Conservation (phyloP, 805 yeast species). For the Starmerella gropengiesseri region DNA sequence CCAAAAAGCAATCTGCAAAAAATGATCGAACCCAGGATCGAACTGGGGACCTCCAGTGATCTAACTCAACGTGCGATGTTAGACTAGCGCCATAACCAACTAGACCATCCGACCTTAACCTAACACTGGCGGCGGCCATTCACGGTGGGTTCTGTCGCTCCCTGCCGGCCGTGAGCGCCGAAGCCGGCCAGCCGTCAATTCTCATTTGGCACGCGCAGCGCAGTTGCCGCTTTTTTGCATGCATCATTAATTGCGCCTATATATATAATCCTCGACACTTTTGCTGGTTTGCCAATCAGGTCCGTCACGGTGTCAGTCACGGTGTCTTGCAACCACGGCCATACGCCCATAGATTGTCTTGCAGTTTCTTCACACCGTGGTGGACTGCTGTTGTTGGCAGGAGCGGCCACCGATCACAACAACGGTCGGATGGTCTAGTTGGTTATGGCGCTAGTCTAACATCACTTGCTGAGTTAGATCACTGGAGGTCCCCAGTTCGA, state of each 20-base stretch:
- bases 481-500: slow-evolving; percentile 26
- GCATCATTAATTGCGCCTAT: not conserved
- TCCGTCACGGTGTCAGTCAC: no score
- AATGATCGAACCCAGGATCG: slow-evolving; percentile 24
- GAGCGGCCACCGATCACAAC: no score
- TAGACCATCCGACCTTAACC: slow-evolving; percentile 24
- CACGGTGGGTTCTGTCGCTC: no score
- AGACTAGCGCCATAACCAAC: slow-evolving; percentile 26
- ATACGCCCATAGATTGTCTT: no score
- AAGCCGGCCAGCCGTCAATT: not conserved
- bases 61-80: slow-evolving; percentile 19
- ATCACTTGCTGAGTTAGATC: slow-evolving; percentile 18
- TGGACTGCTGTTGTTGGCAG: no score
- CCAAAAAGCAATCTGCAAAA: no score
- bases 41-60: slow-evolving; percentile 26
- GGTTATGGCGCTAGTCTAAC: slow-evolving; percentile 26
- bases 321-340: no score
- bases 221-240: not conserved
- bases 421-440: slow-evolving; percentile 25
- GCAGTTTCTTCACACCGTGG: no score
- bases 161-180: no score
- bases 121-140: no score
- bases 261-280: not conserved
- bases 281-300: not conserved
- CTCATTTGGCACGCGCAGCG: not conserved